Evolutionary conservation across 495 filamentous ascomycete genomes (phyloP), one percentile per base, ranked within the genome.

Genomic region (Lepraria neglecta): DNA sequence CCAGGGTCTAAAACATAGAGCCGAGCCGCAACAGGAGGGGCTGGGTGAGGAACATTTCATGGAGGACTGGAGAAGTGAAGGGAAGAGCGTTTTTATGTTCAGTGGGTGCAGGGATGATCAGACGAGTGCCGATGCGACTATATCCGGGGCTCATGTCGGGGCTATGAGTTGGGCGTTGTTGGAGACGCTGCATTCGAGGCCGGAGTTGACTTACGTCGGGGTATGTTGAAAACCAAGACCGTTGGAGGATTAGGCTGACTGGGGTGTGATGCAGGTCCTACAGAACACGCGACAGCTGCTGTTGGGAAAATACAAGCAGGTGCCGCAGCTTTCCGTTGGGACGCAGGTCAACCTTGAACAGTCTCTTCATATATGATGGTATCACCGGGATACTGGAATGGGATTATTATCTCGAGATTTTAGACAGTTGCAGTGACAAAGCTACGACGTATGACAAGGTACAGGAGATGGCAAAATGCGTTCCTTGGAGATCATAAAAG

Each of bases 81-180:
- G 79, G 14, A 76, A 77, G 61, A 75, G 80, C 63, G 82, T 83
- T 35, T 82, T 77, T 69, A 83, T 85, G 82, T 84, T 82, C 63
- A 77, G 73, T 50, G 82, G 82, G 4, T 85, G 82, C 67, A 70
- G 75, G 15, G 82, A 84, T 69, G 77, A 84, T 60, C 81, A 85
- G 73, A 84, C 82, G 2, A 77, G 73, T 42, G 82, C 83, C 38
- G 82, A 85, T 70, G 80, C 83, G 31, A 76, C 71, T 43, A 84
- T 84, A 58, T 72, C 74, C 15, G 80, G 45, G 6, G 43, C 27
- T 12, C 43, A 60, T 30, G 67, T 68, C 15, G 81, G 81, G 0
- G 82, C 82, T 2, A 84, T 85, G 83, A 81, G 77, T 19, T 84
- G 79, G 76, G 82, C 79, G 0, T 80, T 85, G 54, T 67, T 84